A percentile compares a stretch with the other conserved stretches of the same genome.
Conservation (phyloP, 768 basidiomycete species). For the Lactarius tabidus region DNA sequence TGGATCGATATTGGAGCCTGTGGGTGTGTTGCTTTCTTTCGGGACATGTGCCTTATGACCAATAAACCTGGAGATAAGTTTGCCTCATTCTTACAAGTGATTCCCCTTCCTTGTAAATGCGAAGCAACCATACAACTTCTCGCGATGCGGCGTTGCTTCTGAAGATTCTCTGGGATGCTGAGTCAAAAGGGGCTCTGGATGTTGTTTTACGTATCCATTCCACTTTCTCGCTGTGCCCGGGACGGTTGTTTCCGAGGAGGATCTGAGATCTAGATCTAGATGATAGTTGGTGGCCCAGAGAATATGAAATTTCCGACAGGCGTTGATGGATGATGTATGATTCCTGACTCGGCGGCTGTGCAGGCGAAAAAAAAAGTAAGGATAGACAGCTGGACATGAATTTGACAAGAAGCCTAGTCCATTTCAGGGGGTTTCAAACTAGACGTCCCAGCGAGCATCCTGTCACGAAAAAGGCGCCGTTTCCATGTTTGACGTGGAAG, state of each 20-base stretch:
- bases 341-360: slow-evolving; percentile 21
- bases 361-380: slow-evolving; percentile 12
- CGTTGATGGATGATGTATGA: slow-evolving; percentile 21
- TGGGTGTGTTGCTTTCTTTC: slow-evolving; percentile 1
- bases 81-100: background rate
- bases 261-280: slow-evolving; percentile 22
- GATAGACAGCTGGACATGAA: slow-evolving; percentile 17
- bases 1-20: slow-evolving; percentile 1
- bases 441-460: slow-evolving; percentile 8
- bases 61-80: slow-evolving; percentile 11
- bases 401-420: slow-evolving; percentile 18
- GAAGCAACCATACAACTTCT: background rate
- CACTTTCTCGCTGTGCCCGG: slow-evolving; percentile 16
- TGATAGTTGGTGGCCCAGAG: slow-evolving; percentile 16
- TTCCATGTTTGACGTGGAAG: slow-evolving; percentile 24
- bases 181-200: slow-evolving; percentile 4
- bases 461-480: slow-evolving; percentile 17
- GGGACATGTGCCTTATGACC: slow-evolving; percentile 7
- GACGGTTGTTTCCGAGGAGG: slow-evolving; percentile 18
- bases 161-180: slow-evolving; percentile 20
- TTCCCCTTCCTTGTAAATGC: background rate
- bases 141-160: slow-evolving; percentile 8
- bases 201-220: slow-evolving; percentile 17
- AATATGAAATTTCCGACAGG: slow-evolving; percentile 19
- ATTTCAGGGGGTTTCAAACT: slow-evolving; percentile 11